Evolutionary conservation across 2,329 filamentous ascomycete species (phyloP), one percentile per base, ranked within the genome.

Genomic region (Pseudogymnoascus sp.): DNA sequence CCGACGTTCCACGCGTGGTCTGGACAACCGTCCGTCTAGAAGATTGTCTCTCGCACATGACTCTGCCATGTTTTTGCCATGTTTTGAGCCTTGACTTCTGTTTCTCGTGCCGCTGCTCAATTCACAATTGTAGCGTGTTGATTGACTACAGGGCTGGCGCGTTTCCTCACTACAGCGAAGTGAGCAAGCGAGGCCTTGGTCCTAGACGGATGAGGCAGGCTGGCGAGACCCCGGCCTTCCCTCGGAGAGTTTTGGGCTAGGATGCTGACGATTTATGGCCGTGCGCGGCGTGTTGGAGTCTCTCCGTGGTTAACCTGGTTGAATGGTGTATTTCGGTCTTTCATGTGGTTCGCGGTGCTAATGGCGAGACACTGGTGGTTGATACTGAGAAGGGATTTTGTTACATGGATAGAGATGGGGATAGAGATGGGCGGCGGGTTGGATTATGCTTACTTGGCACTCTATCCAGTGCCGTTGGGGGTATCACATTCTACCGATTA

Each of bases 71-170:
- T 19, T 19, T 19, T 19, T 19, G 19, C 19, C 19, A 19, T 19
- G 19, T 19, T 31, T 8, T 31, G n/a, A 6, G 47, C 8, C 26
- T 31, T 53, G 26, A 31, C 14, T 53, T 31, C 11, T 50, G 26
- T 31, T 53, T 53, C 47, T 31, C 5, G 26, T 33, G 8, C 5
- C n/a, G 10, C 31, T 56, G n/a, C 2, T 56, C 26, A 26, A 56
- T 56, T 56, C 47, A 56, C 47, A 33, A 56, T 56, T 56, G 47
- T 56, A 56, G 21, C 47, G 47, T 56, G 47, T 56, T 56, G n/a
- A 56, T 33, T 56, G 29, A 29, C 26, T 4, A 19, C 29, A 19
- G 10, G 26, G n/a, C 26, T 56, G 33, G 47, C 47, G 33, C n/a
- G 47, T 33, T 56, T 56, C 47, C 29, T 56, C 29, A 4, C 47